Evolutionary conservation across 2,329 filamentous ascomycete genomes (phyloP), one percentile per base, ranked within the genome.

Genomic region (Arthrinium puccinioides): DNA sequence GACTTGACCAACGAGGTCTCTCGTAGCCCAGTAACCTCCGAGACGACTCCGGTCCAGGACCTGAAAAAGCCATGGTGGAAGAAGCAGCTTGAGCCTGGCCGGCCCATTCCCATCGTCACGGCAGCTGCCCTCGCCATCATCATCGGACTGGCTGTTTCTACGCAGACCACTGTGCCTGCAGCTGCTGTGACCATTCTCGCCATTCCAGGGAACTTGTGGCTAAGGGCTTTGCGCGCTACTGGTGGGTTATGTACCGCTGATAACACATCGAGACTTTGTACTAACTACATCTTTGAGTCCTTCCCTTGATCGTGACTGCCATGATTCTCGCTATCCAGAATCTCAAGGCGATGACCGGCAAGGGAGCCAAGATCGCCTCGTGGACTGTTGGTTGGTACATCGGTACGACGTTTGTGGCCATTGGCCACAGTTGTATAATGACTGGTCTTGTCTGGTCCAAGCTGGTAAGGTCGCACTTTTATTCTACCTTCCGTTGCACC

Each of bases 381-480:
- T 72, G 62, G 64, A 70, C 69, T 1, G 58, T 74, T 15, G 57
- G 60, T 13, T 73, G 69, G 53, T 74, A 74, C 32, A 44, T 74
- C 11, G 15, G 60, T 15, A 74, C 70, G 3, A 74, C 70, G 0
- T 44, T 72, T 6, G 30, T 72, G 9, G 69, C 70, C 42, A 67
- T 74, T 31, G 54, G 65, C 1, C 57, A 70, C 38, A 66, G 61
- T 24, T 64, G 61, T 39, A 57, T 74, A 27, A 54, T 72, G 31
- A 63, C 64, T 28, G 60, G 61, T 4, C 55, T 70, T 1, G 64
- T 70, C 9, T 74, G 70, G 70, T 53, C 55, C 2, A n/a, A n/a
- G n/a, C n/a, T n/a, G n/a, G n/a, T n/a, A n/a, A n/a, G n/a, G n/a
- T n/a, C n/a, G n/a, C n/a, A n/a, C n/a, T n/a, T n/a, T n/a, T n/a